These are phyloP conservation scores for Durusdinium trenchii DNA, from an alignment of 73 alveolate species.

Conservation along the genomic window DNA sequence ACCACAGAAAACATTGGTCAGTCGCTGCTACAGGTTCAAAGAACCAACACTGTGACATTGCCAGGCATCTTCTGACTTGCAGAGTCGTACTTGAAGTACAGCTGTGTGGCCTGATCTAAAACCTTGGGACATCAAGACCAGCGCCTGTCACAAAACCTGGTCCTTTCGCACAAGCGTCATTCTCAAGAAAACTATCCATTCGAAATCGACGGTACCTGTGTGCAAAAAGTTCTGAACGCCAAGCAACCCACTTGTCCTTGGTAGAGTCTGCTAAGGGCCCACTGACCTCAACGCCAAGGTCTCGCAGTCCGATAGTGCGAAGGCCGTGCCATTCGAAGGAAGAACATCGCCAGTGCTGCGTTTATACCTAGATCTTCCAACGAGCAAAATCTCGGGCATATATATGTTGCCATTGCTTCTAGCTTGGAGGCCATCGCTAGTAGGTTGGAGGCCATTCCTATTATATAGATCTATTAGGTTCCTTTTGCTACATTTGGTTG, in stretches of 20 bases:
- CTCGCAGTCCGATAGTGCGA: no score
- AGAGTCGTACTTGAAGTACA: slow-evolving; percentile 93
- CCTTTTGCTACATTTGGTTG: background rate
- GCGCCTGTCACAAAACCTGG: background rate
- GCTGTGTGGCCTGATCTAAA: slow-evolving; percentile 60
- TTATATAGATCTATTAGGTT: background rate
- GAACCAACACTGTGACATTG: no score
- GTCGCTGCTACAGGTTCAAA: no score
- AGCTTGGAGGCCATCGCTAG: no score
- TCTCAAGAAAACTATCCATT: background rate
- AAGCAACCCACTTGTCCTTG: slow-evolving; percentile 79
- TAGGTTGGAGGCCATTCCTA: background rate
- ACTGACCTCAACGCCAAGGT: slow-evolving; percentile 30
- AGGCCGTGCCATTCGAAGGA: background rate
- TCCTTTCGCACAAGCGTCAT: background rate
- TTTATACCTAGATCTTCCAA: no score
- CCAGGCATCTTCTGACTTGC: slow-evolving; percentile 67
- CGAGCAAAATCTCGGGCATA: no score
- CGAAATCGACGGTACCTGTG: no score
- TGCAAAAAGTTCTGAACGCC: background rate
- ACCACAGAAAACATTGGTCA: no score
- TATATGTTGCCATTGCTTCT: no score
- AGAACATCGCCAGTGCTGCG: background rate
- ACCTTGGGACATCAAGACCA: background rate
- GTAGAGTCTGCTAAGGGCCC: slow-evolving; percentile 88